phyloP scores from a whole-genome alignment of 2,329 filamentous ascomycete species.

The Orbilia ellipsospora region DNA sequence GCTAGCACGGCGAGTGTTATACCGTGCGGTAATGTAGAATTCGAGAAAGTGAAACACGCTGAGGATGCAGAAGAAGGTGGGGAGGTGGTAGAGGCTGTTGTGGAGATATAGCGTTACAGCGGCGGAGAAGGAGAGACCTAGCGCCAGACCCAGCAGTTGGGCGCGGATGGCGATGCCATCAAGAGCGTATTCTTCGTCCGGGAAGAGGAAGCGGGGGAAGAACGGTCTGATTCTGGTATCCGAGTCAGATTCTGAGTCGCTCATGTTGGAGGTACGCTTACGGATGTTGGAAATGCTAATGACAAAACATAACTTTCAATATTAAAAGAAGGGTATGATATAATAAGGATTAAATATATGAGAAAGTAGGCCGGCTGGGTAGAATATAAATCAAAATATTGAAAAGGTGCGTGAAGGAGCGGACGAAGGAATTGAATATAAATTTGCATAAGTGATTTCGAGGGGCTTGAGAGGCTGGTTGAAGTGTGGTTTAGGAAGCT shows the following conservation, averaged over 20 bases:
- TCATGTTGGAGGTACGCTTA: slow-evolving; percentile 22
- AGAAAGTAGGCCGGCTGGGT: background rate
- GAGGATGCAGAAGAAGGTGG: slow-evolving; percentile 74
- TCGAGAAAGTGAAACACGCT: slow-evolving; percentile 94
- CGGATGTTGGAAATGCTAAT: no score
- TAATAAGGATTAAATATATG: background rate
- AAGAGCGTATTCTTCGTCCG: slow-evolving; percentile 69
- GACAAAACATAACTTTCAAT: background rate
- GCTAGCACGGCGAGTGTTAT: slow-evolving; percentile 79
- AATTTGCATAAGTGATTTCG: background rate
- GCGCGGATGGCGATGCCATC: slow-evolving; percentile 71
- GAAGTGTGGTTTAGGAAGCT: slow-evolving; percentile 5
- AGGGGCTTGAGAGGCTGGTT: slow-evolving; percentile 1
- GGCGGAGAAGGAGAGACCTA: slow-evolving; percentile 35
- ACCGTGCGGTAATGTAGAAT: slow-evolving; percentile 87
- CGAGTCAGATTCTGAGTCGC: slow-evolving; percentile 28
- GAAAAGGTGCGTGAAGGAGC: slow-evolving; percentile 18
- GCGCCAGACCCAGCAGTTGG: slow-evolving; percentile 65
- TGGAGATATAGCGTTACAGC: slow-evolving; percentile 18
- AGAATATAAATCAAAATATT: background rate
- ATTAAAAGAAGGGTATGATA: slow-evolving; percentile 7
- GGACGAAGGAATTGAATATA: background rate
- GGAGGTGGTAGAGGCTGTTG: slow-evolving; percentile 21
- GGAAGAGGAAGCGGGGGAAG: slow-evolving; percentile 60
- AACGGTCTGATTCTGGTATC: slow-evolving; percentile 49